Conservation (phyloP, 2,329 filamentous ascomycete species). For the Immersiporthe knoxdaviesiana region DNA sequence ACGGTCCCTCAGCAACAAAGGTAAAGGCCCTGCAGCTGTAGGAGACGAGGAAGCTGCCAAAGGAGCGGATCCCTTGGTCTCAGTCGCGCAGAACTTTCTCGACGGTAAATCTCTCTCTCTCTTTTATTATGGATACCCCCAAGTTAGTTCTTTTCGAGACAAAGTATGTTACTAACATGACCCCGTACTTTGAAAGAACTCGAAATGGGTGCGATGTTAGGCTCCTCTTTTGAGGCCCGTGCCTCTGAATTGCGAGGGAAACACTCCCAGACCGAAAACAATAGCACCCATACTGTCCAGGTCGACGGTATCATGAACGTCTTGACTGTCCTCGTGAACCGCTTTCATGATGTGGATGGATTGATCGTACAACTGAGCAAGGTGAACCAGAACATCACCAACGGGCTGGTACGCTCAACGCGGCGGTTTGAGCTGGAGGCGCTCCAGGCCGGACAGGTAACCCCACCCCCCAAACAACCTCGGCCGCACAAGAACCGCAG, state of each 20-base stretch:
- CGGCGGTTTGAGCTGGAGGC: slow-evolving; percentile 56
- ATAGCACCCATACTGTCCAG: slow-evolving; percentile 42
- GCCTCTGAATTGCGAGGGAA: slow-evolving; percentile 47
- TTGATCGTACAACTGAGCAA: slow-evolving; percentile 41
- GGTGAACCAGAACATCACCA: slow-evolving; percentile 42
- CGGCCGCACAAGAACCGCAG: not conserved
- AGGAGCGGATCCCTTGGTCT: slow-evolving; percentile 44
- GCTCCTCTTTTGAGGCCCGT: slow-evolving; percentile 40
- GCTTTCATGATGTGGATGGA: slow-evolving; percentile 38
- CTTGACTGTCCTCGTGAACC: slow-evolving; percentile 41
- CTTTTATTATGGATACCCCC: no score
- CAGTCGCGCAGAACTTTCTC: slow-evolving; percentile 51
- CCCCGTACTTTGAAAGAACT: no score
- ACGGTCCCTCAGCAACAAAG: slow-evolving; percentile 42
- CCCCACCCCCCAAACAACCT: slow-evolving; percentile 22
- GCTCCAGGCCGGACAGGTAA: slow-evolving; percentile 55
- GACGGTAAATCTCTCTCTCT: slow-evolving; percentile 46
- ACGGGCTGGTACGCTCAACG: slow-evolving; percentile 44
- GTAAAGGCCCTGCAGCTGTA: slow-evolving; percentile 44
- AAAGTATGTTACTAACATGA: no score
- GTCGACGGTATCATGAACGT: slow-evolving; percentile 44
- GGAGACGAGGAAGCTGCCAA: slow-evolving; percentile 17
- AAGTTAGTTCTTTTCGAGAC: no score
- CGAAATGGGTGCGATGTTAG: slow-evolving; percentile 47
- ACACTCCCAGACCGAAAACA: slow-evolving; percentile 42